These are phyloP conservation scores for Cystoisospora suis DNA, from an alignment of 169 alveolate genomes.

Conservation along the genomic window DNA sequence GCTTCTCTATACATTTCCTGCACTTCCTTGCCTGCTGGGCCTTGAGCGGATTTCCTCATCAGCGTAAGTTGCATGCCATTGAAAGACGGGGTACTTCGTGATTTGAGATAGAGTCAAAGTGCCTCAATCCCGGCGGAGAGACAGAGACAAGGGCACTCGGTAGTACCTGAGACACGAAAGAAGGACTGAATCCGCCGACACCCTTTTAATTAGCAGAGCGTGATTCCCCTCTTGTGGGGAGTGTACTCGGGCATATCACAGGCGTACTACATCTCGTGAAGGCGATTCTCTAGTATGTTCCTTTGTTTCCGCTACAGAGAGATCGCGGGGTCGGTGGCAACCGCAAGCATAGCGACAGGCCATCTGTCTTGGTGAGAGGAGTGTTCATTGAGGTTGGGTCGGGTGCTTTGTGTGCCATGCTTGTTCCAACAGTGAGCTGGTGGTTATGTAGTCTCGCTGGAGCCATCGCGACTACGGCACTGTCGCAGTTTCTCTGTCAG, in stretches of 20 bases:
- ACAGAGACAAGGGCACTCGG: not conserved
- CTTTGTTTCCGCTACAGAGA: too few relatives aligned
- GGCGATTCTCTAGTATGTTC: not conserved
- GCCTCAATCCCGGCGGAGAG: not conserved
- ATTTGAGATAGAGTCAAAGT: not conserved
- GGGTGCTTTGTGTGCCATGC: not conserved
- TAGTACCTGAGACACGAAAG: not conserved
- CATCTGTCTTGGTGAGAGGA: not conserved
- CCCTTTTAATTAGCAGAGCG: not conserved
- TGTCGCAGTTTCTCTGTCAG: constrained; percentile 24
- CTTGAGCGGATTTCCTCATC: constrained; percentile 21
- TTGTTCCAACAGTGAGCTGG: constrained; percentile 23
- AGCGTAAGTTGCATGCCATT: not conserved
- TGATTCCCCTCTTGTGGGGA: not conserved
- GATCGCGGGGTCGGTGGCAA: not conserved
- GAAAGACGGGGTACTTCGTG: not conserved
- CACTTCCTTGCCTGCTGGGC: constrained; percentile 38
- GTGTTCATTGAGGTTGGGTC: not conserved
- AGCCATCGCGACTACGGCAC: not conserved
- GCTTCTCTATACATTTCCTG: constrained; percentile 11
- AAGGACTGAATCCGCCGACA: not conserved
- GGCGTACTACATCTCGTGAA: not conserved
- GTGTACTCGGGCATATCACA: not conserved
- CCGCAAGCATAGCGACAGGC: not conserved
- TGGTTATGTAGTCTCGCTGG: constrained; percentile 1